Base-by-base conservation (phyloP, 768 basidiomycete species). In the Paxillus involutus region DNA sequence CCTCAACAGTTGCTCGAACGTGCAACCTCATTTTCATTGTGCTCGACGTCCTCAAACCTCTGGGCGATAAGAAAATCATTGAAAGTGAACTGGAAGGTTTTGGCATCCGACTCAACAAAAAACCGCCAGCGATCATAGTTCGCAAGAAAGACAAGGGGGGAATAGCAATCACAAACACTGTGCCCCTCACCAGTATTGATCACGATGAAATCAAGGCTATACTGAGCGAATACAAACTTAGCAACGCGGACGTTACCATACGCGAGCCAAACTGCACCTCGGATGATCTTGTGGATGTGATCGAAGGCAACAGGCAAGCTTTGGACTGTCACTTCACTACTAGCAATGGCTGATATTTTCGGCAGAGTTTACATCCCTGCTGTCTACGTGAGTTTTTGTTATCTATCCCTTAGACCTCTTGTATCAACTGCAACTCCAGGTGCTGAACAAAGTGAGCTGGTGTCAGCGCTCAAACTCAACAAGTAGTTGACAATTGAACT, bases 21-120 rank as follows among this genome's bases (percentile, higher is more conserved):
- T 98, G 97, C 71, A 93, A 98, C 71, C 85, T 98, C 35, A 98
- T 99, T 56, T 98, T 98, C 73, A 98, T 99, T 70, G 91, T 98
- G 29, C 83, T 99, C 46, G 97, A 99, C 65, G 97, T 99, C 26
- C 82, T 97, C 35, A 99, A 98, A 74, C 97, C 97, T n/a, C 83
- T 98, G 16, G 91, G 89, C 24, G 96, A 98, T 77, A 94, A 97
- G 66, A 88, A 81, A 53, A 75, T 97, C 63, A 92, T 99, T 53
- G 94, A 98, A 73, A 65, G 78, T 33, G 97, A 99, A 70, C 75
- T 99, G 55, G 97, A 99, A 78, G 94, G 94, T n/a, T 98, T 98
- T 64, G 97, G 96, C 10, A 97, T 98, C 62, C 82, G 95, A 46
- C 76, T 98, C 55, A 99, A 99, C 77, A 98, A 98, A 74, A 84